Percentiles rank a stretch among this genome's conserved stretches.
phyloP scores from a whole-genome alignment of 352 stramenopile genomes.

The Phytophthora macrochlamydospora region DNA sequence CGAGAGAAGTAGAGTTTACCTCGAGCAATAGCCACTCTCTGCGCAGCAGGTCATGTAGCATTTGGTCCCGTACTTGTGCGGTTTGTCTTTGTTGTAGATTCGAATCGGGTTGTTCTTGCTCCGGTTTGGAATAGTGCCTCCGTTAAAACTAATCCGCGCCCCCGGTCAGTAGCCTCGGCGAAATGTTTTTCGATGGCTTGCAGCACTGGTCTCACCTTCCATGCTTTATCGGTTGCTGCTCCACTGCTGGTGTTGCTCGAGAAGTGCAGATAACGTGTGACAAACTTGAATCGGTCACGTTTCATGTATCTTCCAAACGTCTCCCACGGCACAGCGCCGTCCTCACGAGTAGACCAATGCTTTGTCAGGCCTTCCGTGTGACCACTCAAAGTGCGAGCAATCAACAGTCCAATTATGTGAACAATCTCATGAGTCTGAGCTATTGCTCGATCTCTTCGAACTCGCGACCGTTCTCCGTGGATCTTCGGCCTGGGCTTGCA shows the following conservation, averaged over 20 bases:
- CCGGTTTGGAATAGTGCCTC: slow-evolving; percentile 14
- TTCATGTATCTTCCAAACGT: slow-evolving; percentile 13
- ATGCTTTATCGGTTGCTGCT: slow-evolving; percentile 10
- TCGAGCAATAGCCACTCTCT: slow-evolving; percentile 12
- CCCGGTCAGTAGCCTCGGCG: slow-evolving; percentile 7
- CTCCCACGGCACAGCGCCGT: slow-evolving; percentile 4
- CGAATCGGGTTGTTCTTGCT: slow-evolving; percentile 17
- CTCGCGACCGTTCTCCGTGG: not conserved
- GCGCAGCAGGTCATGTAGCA: slow-evolving; percentile 26
- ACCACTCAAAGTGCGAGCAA: not conserved
- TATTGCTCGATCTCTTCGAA: not conserved
- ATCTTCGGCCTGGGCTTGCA: not conserved
- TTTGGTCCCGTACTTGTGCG: slow-evolving; percentile 14
- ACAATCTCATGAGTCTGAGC: not conserved
- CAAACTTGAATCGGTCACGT: slow-evolving; percentile 16
- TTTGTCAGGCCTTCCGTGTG: not conserved
- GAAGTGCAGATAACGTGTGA: slow-evolving; percentile 19
- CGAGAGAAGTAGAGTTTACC: slow-evolving; percentile 12
- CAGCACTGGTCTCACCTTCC: slow-evolving; percentile 5
- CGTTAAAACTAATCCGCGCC: slow-evolving; percentile 10
- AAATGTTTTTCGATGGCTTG: slow-evolving; percentile 22
- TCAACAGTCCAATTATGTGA: not conserved
- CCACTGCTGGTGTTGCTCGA: not conserved
- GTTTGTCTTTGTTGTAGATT: slow-evolving; percentile 22
- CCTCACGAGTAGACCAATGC: slow-evolving; percentile 5